phyloP scores from a whole-genome alignment of 257 asterid species.

The Leonotis leonurus region DNA sequence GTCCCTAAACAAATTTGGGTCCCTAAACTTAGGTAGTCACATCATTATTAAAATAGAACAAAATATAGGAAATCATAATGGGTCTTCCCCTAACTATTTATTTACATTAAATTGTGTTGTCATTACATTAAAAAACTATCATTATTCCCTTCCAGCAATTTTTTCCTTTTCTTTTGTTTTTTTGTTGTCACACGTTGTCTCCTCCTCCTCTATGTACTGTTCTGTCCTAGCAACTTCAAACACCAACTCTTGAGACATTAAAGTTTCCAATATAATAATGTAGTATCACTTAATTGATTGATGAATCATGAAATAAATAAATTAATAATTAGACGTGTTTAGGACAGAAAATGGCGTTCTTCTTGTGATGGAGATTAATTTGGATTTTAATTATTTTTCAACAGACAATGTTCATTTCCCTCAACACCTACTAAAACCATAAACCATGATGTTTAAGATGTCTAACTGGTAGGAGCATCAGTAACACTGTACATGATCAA shows the following conservation, averaged over 20 bases:
- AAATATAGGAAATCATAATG: not conserved
- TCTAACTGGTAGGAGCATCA: too few species aligned
- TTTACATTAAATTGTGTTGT: not conserved
- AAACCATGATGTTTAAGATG: too few species aligned
- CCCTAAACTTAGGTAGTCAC: conserved; percentile 15
- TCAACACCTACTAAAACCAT: too few species aligned
- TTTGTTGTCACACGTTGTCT: conserved; percentile 7
- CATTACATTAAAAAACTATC: not conserved
- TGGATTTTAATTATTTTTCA: too few species aligned
- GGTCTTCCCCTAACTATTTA: not conserved
- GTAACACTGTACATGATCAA: too few species aligned
- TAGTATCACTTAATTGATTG: not conserved
- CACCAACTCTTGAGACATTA: not conserved
- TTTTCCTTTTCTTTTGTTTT: too few species aligned
- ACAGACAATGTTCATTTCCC: too few species aligned
- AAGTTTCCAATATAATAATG: not conserved
- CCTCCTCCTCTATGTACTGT: conserved; percentile 7
- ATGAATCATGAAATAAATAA: too few species aligned
- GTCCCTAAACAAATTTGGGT: not conserved
- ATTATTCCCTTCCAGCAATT: not conserved
- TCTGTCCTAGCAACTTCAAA: not conserved
- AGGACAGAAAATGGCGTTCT: too few species aligned
- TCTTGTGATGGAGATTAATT: too few species aligned
- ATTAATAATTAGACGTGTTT: too few species aligned
- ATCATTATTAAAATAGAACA: not conserved